phyloP scores from a whole-genome alignment of 106 monocot genomes.

The Posidonia australis region DNA sequence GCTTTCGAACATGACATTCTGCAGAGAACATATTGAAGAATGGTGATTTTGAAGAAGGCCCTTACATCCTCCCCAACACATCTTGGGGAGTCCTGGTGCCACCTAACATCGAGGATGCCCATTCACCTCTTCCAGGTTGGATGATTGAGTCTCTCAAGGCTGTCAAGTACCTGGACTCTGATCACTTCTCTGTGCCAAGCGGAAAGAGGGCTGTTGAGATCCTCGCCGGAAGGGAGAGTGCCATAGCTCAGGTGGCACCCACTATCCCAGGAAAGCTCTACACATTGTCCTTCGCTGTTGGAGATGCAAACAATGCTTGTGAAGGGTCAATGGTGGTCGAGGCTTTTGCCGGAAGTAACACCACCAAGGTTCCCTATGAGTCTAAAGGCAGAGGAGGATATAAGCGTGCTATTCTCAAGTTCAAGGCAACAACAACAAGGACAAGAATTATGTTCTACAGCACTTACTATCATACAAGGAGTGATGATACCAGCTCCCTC shows the following conservation, averaged over 20 bases:
- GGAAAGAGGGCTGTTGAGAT: slow-evolving; percentile 13
- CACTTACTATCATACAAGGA: slow-evolving; percentile 17
- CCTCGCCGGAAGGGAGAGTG: slow-evolving; percentile 18
- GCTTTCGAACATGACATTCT: not conserved
- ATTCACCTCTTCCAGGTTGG: slow-evolving; percentile 12
- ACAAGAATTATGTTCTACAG: slow-evolving; percentile 25
- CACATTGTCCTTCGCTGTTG: slow-evolving; percentile 11
- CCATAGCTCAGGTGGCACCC: slow-evolving; percentile 7
- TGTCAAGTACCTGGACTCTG: slow-evolving; percentile 18
- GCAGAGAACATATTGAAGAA: slow-evolving; percentile 21
- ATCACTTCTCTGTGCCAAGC: slow-evolving; percentile 10
- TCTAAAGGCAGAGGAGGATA: slow-evolving; percentile 20
- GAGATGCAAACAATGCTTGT: slow-evolving; percentile 21
- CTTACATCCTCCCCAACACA: slow-evolving; percentile 17
- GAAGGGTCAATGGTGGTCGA: slow-evolving; percentile 22
- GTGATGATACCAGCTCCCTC: slow-evolving; percentile 23
- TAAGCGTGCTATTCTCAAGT: slow-evolving; percentile 11
- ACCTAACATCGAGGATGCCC: slow-evolving; percentile 11
- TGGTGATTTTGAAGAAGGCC: slow-evolving; percentile 16
- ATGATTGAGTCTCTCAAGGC: slow-evolving; percentile 13
- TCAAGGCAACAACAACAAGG: slow-evolving; percentile 8
- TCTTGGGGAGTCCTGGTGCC: slow-evolving; percentile 14
- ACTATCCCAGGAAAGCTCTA: slow-evolving; percentile 13
- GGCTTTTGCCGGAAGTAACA: slow-evolving; percentile 16
- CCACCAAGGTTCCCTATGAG: slow-evolving; percentile 15